A percentile compares a stretch with the other conserved stretches of the same genome.
These are phyloP conservation scores for Acanthamoeba royreba DNA, from an alignment of 208 protist genomes.

Conservation along the genomic window DNA sequence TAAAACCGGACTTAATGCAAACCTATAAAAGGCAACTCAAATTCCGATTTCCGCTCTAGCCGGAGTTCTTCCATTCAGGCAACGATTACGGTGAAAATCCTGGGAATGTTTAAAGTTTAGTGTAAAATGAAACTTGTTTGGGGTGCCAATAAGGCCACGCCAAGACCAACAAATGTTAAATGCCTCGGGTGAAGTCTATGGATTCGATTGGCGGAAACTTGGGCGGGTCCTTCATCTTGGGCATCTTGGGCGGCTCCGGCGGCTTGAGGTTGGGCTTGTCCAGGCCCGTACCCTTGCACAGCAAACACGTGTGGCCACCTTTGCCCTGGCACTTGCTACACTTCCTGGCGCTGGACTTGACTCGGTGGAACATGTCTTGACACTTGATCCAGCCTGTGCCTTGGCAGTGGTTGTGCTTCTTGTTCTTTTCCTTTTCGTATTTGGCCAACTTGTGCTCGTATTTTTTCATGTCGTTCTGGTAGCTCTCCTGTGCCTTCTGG, in stretches of 20 bases:
- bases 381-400: not conserved
- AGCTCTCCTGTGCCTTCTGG: not conserved
- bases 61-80: too few relatives aligned
- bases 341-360: not conserved
- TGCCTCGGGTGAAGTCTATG: not conserved
- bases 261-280: not conserved
- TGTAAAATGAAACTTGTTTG: too few relatives aligned
- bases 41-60: too few relatives aligned
- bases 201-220: not conserved
- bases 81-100: too few relatives aligned
- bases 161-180: too few relatives aligned
- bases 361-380: not conserved
- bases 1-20: too few relatives aligned
- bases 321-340: not conserved
- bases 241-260: not conserved
- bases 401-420: not conserved
- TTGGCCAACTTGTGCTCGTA: not conserved
- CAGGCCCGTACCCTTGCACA: not conserved
- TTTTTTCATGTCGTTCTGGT: not conserved
- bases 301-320: not conserved
- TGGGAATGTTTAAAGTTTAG: too few relatives aligned
- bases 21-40: too few relatives aligned
- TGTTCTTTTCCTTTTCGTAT: not conserved
- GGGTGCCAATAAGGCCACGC: too few relatives aligned
- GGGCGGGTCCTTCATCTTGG: not conserved